phyloP scores from a whole-genome alignment of 176 grass and related monocot species.

The Eleusine indica region DNA sequence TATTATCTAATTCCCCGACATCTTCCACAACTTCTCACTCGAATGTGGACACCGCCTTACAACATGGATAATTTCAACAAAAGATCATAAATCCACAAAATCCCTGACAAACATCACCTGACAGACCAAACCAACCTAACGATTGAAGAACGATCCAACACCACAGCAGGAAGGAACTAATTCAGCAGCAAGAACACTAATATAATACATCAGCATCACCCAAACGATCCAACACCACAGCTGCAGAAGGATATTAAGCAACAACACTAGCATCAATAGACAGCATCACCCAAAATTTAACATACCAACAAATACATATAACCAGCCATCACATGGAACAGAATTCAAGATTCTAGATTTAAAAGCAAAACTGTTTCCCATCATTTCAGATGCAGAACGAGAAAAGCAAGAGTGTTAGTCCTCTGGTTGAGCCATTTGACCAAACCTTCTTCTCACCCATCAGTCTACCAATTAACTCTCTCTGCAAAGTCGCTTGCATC shows the following conservation, averaged over 20 bases:
- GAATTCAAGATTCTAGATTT: background rate
- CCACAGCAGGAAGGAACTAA: background rate
- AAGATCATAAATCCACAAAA: background rate
- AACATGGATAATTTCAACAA: background rate
- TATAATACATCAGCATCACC: too few species aligned
- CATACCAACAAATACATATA: constrained; percentile 17
- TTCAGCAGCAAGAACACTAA: too few species aligned
- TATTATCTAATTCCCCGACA: background rate
- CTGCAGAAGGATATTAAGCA: background rate
- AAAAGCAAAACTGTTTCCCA: constrained; percentile 49
- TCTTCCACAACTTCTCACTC: background rate
- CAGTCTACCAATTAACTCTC: constrained; percentile 50
- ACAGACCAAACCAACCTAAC: background rate
- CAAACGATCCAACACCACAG: background rate
- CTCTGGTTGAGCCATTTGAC: constrained; percentile 47
- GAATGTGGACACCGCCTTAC: background rate
- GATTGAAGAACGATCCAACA: background rate
- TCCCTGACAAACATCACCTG: background rate
- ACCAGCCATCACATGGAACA: background rate
- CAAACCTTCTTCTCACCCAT: constrained; percentile 39
- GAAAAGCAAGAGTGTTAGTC: constrained; percentile 24
- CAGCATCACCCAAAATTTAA: background rate
- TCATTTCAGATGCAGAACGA: constrained; percentile 43
- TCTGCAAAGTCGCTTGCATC: constrained; percentile 43
- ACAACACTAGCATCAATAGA: background rate